A percentile compares a stretch with the other conserved stretches of the same genome.
phyloP scores from a whole-genome alignment of 2,329 filamentous ascomycete genomes.

The Metarhizium rileyi region DNA sequence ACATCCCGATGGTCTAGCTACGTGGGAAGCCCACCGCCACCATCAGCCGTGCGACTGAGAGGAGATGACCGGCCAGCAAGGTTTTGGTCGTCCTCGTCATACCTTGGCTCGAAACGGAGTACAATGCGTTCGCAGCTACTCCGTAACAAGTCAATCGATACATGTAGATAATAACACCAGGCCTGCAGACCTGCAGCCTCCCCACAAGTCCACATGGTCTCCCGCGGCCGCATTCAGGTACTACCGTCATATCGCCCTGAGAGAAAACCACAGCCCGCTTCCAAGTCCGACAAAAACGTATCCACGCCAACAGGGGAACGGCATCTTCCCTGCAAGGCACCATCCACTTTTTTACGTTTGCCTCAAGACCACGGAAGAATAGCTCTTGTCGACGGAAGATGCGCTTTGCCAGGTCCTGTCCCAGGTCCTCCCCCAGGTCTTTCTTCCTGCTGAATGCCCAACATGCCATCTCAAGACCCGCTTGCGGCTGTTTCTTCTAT shows the following conservation, averaged over 20 bases:
- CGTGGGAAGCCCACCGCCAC: no score
- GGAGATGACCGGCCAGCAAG: not conserved
- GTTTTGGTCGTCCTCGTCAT: no score
- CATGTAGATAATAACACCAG: no score
- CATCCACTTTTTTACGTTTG: not conserved
- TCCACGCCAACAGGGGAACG: not conserved
- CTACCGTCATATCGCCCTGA: not conserved
- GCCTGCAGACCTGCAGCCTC: no score
- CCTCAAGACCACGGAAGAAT: not conserved
- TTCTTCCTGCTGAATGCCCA: no score
- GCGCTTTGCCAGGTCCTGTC: not conserved
- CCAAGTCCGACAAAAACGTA: not conserved
- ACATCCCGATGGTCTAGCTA: no score
- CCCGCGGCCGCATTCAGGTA: slow-evolving; percentile 2
- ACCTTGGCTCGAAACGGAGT: no score
- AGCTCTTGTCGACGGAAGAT: not conserved
- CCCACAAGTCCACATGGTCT: not conserved
- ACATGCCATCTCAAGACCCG: no score
- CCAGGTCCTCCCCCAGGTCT: no score
- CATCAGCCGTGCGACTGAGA: not conserved
- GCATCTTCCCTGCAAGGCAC: not conserved
- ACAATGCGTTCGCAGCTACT: not conserved
- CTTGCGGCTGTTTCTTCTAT: no score
- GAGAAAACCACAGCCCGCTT: not conserved
- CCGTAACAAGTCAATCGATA: no score